Conservation (phyloP, 2,329 filamentous ascomycete species). For the Coniochaeta sp. region DNA sequence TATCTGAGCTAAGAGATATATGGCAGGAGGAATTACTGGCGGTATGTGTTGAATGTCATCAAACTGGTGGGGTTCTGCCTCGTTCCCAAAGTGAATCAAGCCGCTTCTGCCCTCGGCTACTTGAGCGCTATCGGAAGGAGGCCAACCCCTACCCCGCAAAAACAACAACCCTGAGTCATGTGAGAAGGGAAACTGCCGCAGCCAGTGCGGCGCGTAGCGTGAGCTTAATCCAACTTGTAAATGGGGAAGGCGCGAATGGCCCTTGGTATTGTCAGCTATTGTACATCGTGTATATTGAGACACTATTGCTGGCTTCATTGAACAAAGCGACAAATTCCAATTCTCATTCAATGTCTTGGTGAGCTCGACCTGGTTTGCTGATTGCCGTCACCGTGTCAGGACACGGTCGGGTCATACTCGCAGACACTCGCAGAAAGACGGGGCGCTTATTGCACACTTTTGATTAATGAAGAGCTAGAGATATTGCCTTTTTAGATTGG, state of each 20-base stretch:
- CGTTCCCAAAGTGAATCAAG: neutral
- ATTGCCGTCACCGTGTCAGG: neutral
- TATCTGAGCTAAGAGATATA: neutral
- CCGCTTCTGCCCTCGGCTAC: neutral
- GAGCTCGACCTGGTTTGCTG: neutral
- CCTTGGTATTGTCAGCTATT: neutral
- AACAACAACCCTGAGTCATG: neutral
- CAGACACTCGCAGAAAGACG: neutral
- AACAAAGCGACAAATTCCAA: no score
- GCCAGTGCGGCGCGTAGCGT: neutral
- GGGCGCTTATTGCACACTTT: neutral
- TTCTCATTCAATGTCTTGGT: no score
- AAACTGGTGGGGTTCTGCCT: neutral
- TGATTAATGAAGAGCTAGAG: neutral
- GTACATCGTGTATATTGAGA: no score
- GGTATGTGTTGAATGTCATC: neutral
- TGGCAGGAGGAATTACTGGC: neutral
- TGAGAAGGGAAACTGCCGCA: neutral
- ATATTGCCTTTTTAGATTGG: neutral
- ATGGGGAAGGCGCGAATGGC: neutral
- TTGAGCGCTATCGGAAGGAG: neutral
- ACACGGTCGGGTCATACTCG: neutral
- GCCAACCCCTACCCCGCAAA: neutral
- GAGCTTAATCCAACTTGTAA: neutral
- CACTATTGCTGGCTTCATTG: no score